These are phyloP conservation scores for Talaromyces sp. DNA, from an alignment of 2,329 filamentous ascomycete genomes.

Conservation along the genomic window DNA sequence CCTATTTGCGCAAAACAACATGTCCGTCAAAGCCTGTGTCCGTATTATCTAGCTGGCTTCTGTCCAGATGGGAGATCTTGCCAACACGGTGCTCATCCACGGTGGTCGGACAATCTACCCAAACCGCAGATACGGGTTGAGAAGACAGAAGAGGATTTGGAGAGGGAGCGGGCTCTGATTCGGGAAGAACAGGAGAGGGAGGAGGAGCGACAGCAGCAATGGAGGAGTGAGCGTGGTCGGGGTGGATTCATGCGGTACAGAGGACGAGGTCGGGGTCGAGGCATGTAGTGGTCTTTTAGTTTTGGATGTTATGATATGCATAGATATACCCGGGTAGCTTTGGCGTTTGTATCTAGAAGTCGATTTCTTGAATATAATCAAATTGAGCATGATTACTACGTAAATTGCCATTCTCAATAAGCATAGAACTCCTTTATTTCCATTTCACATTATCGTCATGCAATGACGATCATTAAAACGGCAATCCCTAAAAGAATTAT, in stretches of 20 bases:
- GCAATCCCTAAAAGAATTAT: not conserved
- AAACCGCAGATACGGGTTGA: conserved; percentile 61
- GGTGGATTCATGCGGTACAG: conserved; percentile 45
- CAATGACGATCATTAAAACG: not conserved
- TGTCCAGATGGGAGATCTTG: conserved; percentile 80
- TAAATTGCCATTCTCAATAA: not conserved
- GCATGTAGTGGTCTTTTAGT: conserved; percentile 8
- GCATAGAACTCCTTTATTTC: not conserved
- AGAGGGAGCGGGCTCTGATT: conserved; percentile 53
- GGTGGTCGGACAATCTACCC: conserved; percentile 66
- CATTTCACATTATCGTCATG: not conserved
- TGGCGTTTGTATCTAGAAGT: conserved; percentile 6
- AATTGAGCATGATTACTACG: not conserved
- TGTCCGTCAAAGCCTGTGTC: conserved; percentile 74
- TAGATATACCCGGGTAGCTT: conserved; percentile 6
- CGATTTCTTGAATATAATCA: not conserved
- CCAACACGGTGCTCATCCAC: conserved; percentile 75
- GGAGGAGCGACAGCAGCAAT: conserved; percentile 54
- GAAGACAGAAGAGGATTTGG: conserved; percentile 68
- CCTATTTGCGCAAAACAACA: conserved; percentile 86
- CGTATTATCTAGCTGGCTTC: conserved; percentile 88
- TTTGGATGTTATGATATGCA: not conserved
- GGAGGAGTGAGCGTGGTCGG: conserved; percentile 52
- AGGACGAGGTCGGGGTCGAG: conserved; percentile 44
- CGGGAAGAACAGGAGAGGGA: conserved; percentile 60